A percentile compares a stretch with the other conserved stretches of the same genome.
These are phyloP conservation scores for Aegilops sharonensis DNA, from an alignment of 176 grass and related monocot species.

Conservation along the genomic window DNA sequence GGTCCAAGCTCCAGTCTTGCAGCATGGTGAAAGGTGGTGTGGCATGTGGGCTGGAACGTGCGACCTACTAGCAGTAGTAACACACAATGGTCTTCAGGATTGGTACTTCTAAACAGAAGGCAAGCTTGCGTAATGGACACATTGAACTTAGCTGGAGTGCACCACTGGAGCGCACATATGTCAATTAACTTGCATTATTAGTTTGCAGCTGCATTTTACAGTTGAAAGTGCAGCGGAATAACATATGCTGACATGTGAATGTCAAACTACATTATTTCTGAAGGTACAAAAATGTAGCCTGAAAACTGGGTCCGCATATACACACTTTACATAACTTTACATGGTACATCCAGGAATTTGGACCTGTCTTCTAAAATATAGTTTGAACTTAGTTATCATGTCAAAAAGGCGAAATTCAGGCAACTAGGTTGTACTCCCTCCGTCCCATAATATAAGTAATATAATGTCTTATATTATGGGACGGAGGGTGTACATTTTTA, in stretches of 20 bases:
- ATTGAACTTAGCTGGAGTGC: neutral
- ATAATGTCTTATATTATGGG: too few species aligned
- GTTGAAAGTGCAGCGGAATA: too few species aligned
- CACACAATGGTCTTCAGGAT: neutral
- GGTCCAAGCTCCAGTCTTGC: conserved; percentile 11
- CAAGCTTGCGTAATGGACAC: neutral
- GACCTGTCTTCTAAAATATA: neutral
- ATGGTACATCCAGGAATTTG: too few species aligned
- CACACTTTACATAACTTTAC: neutral
- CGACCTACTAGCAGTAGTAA: conserved; percentile 16
- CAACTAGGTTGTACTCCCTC: neutral
- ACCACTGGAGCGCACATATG: neutral
- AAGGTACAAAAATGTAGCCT: neutral
- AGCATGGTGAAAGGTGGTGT: neutral
- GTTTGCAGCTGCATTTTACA: neutral
- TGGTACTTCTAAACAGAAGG: neutral
- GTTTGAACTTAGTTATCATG: neutral
- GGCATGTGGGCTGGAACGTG: conserved; percentile 26
- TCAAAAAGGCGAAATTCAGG: neutral
- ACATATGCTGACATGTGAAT: neutral
- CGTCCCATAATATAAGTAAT: too few species aligned
- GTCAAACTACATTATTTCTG: neutral
- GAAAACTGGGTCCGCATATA: neutral
- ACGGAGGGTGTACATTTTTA: too few species aligned
- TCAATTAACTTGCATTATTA: neutral